Evolutionary conservation across 129 eudicot species (phyloP), one percentile per base, ranked within the genome.

Genomic region (Helianthus tuberosus): DNA sequence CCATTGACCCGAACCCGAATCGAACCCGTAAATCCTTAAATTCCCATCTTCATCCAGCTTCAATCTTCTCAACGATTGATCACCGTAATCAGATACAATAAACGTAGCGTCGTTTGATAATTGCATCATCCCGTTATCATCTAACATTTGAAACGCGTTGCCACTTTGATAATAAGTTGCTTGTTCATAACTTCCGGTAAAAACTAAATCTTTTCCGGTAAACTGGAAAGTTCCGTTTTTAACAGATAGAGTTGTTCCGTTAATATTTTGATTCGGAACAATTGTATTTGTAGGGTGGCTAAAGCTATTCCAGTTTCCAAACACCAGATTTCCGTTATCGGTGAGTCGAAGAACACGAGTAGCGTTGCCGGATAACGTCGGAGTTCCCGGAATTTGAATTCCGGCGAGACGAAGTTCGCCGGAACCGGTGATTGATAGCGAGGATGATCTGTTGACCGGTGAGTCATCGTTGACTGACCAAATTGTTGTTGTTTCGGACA

Each of bases 1-100:
- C 98, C 98, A 93, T 39, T 66, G 43, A 46, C 76, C 13, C 59
- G 49, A 25, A 4, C 14, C 57, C 9, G 65, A 44, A 81, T 89
- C 82, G 54, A 67, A 89, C 32, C 92, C 79, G 70, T 86, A 89
- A 38, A 93, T 49, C 44, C 81, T 49, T 12, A 93, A 74, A 74
- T 93, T 88, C 4, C 98, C 98, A 61, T 88, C 82, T 5, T 86
- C 78, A 15, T 75, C 96, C 8, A 93, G 83, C 47, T 75, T 84
- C 72, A 93, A 75, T 66, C 90, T 78, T 78, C 98, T 82, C 53
- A 83, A 23, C 57, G 43, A 38, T 5, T 35, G 29, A 11, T 80
- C 89, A 3, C 91, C 96, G 41, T 16, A 79, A 80, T 93, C 96
- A 10, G 98, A 73, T 8, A 92, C 72, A 38, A 75, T 57, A 32